Evolutionary conservation across 1,139 yeast species (phyloP).

Genomic region (Williopsis jadinii): DNA sequence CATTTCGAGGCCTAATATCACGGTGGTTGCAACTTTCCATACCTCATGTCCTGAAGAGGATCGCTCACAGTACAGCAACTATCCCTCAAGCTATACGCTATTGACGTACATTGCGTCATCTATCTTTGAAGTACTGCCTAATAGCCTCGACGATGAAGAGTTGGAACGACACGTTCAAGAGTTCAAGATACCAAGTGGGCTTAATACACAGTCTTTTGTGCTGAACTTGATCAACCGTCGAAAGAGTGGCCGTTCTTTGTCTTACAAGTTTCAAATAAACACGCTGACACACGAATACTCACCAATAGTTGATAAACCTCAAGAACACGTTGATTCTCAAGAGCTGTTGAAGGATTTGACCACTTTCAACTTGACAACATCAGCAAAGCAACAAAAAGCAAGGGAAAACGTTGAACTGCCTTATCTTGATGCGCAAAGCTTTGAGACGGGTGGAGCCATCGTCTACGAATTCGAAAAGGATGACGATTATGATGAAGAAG

Average conservation of each 20-base stretch:
- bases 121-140: constrained; percentile 21
- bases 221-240: constrained; percentile 60
- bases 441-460: constrained; percentile 83
- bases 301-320: constrained; percentile 28
- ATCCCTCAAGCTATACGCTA: constrained; percentile 36
- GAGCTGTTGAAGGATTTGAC: constrained; percentile 63
- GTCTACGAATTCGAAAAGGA: constrained; percentile 82
- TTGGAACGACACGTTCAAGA: constrained; percentile 35
- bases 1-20: constrained; percentile 45
- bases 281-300: constrained; percentile 43
- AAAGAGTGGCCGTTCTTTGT: constrained; percentile 74
- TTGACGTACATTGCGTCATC: constrained; percentile 13
- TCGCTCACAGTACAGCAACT: constrained; percentile 13
- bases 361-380: constrained; percentile 79
- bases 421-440: constrained; percentile 75
- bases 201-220: constrained; percentile 42
- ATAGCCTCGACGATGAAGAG: constrained; percentile 38
- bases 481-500: constrained; percentile 94
- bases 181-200: constrained; percentile 42
- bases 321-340: constrained; percentile 26
- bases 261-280: constrained; percentile 49
- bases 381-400: constrained; percentile 66
- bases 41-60: constrained; percentile 35
- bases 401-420: constrained; percentile 86
- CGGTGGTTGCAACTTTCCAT: constrained; percentile 59